Evolutionary conservation across 768 basidiomycete genomes (phyloP), one percentile per base, ranked within the genome.

Genomic region (Chalciporus piperatus): DNA sequence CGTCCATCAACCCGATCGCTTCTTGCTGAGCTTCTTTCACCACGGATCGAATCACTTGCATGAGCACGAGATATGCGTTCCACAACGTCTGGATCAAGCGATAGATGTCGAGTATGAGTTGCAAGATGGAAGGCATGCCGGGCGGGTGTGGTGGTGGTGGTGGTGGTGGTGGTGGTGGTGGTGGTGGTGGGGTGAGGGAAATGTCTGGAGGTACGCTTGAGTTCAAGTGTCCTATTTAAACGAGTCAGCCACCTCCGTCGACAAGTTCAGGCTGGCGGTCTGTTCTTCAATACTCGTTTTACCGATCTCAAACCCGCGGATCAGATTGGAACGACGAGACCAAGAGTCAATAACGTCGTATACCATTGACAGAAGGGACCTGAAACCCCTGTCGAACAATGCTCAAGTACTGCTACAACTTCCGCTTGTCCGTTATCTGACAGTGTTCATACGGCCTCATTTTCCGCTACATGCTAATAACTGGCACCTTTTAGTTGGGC

Each of bases 1-100:
- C 16, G 7, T 46, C 46, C 46, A 60, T 52, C 48, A 54, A 11
- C 19, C 58, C 58, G 17, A 3, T n/a, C 9, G 61, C 54, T 38
- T 64, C 63, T 51, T 54, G 39, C 27, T 45, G 48, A 20, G 61
- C 60, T 37, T 57, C 58, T 16, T 42, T 41, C 22, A 58, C 16
- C 17, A 40, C 48, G 7, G 43, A 51, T n/a, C 6, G 48, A 8
- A 58, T 25, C 28, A 60, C 47, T 27, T 48, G 61, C 9, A 49
- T 23, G 41, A 64, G 11, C 4, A 50, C 60, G 20, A 27, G 0
- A 10, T 33, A 53, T 4, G 63, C 58, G 48, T 56, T 55, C 58
- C 58, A 63, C 27, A 41, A 17, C 6, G 32, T 30, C 0, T 49
- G 7, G 17, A 51, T 20, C 35, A 48, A 3, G 25, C 32, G 55